Evolutionary conservation across 1,284 basidiomycete species (phyloP).

Genomic region (Puccinia polysora): DNA sequence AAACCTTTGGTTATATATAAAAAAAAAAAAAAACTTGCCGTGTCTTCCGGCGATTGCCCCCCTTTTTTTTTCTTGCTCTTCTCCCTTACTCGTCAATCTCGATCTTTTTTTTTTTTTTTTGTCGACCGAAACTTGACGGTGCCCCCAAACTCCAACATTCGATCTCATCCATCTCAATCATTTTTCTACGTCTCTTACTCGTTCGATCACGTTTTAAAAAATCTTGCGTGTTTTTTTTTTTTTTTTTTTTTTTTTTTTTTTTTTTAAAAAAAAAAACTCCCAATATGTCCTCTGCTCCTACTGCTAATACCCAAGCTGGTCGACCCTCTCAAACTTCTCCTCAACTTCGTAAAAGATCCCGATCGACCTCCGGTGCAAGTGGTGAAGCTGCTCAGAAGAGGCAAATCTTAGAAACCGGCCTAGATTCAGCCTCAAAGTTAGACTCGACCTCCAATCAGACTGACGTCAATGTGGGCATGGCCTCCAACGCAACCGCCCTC

Average conservation of each 20-base stretch:
- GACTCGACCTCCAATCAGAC: neutral
- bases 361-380: slow-evolving; percentile 9
- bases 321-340: neutral
- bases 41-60: neutral
- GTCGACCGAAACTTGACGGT: neutral
- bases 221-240: neutral
- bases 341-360: slow-evolving; percentile 20
- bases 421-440: neutral
- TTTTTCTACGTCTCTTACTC: neutral
- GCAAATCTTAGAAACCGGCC: slow-evolving; percentile 9
- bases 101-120: neutral
- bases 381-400: slow-evolving; percentile 12
- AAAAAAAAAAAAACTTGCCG: slow-evolving; percentile 7
- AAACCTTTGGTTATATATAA: neutral
- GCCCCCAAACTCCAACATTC: neutral
- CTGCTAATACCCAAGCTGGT: slow-evolving; percentile 1
- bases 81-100: slow-evolving; percentile 1
- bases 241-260: neutral
- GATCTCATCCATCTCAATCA: neutral
- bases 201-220: neutral
- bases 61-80: neutral
- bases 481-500: neutral
- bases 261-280: slow-evolving; percentile 1
- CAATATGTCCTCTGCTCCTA: slow-evolving; percentile 9
- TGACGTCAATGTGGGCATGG: slow-evolving; percentile 7